Percentiles rank a stretch among this genome's conserved stretches.
These are phyloP conservation scores for Picochlorum sp. DNA, from an alignment of 139 green algal species.

Conservation along the genomic window DNA sequence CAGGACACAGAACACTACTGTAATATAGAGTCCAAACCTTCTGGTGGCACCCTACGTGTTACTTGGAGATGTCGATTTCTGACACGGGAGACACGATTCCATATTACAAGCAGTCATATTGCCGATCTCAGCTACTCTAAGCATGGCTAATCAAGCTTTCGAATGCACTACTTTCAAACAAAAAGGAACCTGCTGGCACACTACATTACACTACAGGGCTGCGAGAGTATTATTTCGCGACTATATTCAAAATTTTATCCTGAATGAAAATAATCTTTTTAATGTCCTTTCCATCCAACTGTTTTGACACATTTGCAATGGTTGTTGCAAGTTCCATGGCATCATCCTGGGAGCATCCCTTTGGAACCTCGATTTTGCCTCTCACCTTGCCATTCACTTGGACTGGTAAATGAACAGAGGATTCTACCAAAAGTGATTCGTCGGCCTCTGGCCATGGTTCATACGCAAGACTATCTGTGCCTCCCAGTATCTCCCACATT, in stretches of 20 bases:
- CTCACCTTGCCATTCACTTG: constrained; percentile 92
- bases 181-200: too few species aligned
- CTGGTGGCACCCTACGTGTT: too few species aligned
- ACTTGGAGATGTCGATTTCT: too few species aligned
- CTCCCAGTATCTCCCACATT: constrained; percentile 68
- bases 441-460: constrained; percentile 68
- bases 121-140: too few species aligned
- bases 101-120: too few species aligned
- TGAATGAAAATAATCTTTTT: constrained; percentile 92
- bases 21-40: too few species aligned
- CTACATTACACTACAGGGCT: too few species aligned
- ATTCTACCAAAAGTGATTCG: constrained; percentile 67
- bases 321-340: constrained; percentile 57
- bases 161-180: too few species aligned
- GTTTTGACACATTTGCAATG: constrained; percentile 45
- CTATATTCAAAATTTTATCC: constrained; percentile 92
- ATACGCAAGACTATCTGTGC: constrained; percentile 58
- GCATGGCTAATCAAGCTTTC: too few species aligned
- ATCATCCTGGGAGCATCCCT: constrained; percentile 49
- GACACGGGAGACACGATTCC: too few species aligned
- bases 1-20: too few species aligned
- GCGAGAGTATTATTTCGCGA: constrained; percentile 43
- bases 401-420: constrained; percentile 74
- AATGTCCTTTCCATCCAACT: constrained; percentile 66
- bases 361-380: constrained; percentile 65